Evolutionary conservation across 192 early-diverging fungal genomes (phyloP), one percentile per base, ranked within the genome.

Genomic region (Gryganskiella cystojenkinii): DNA sequence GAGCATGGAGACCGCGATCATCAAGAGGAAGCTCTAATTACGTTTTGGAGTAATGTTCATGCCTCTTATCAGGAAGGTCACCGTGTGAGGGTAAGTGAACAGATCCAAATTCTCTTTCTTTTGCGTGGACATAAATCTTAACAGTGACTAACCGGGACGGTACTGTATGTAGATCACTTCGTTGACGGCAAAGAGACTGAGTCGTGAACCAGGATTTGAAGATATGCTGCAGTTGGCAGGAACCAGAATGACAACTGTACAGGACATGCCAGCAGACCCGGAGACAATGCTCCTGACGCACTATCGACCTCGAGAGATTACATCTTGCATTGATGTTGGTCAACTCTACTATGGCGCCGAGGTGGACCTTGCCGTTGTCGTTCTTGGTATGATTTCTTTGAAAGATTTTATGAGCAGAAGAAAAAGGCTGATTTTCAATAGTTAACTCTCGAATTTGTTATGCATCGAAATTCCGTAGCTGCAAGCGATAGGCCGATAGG

Each of bases 21-120:
- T 19, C 27, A 53, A 9, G 57, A 66, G 22, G 72, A 76, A 33
- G 72, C 72, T 0, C 8, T 76, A 44, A 60, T 76, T 13, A 76
- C 72, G 9, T 76, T 76, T 35, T 76, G 72, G 72, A 65, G 67
- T 43, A 58, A 42, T 0, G 72, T 63, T 4, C 53, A 67, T 28
- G n/a, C 42, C 3, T 27, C 53, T 22, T 64, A 68, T 17, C 60
- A 64, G 28, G 74, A 78, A 49, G 74, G 74, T 0, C 50, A 55
- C 8, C 59, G 74, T 19, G 40, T 69, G 17, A 57, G 61, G 47
- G 74, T 78, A 64, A 37, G 55, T 52, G 7, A n/a, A n/a, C n/a
- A n/a, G n/a, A n/a, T n/a, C n/a, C n/a, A n/a, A n/a, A n/a, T n/a
- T n/a, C n/a, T n/a, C 10, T 53, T 53, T 4, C 17, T 54, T 5